These are phyloP conservation scores for Tulasnella sp. DNA, from an alignment of 768 basidiomycete genomes.

Conservation along the genomic window DNA sequence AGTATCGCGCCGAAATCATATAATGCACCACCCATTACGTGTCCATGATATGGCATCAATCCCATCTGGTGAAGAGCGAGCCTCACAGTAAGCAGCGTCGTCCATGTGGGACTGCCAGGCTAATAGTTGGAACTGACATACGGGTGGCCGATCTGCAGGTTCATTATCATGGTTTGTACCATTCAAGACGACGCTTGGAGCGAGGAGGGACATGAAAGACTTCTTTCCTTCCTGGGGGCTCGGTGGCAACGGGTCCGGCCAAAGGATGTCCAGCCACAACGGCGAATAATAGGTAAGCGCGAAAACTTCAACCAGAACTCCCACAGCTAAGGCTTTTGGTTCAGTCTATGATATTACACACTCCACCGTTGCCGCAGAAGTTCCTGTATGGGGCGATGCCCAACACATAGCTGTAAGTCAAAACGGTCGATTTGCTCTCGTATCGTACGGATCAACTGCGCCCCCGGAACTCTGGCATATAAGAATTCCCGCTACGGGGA, in stretches of 20 bases:
- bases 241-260: slow-evolving; percentile 59
- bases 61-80: background rate
- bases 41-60: background rate
- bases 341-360: slow-evolving; percentile 69
- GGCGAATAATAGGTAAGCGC: slow-evolving; percentile 65
- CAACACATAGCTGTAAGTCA: slow-evolving; percentile 67
- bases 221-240: slow-evolving; percentile 69
- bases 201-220: slow-evolving; percentile 27
- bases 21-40: background rate
- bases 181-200: background rate
- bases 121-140: background rate
- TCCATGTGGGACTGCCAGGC: background rate
- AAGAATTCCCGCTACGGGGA: slow-evolving; percentile 47
- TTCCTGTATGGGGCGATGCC: slow-evolving; percentile 72
- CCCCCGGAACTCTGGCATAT: slow-evolving; percentile 78
- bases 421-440: slow-evolving; percentile 62
- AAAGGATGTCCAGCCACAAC: slow-evolving; percentile 69
- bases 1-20: background rate
- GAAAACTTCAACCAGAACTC: background rate
- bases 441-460: slow-evolving; percentile 76
- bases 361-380: slow-evolving; percentile 69
- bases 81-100: background rate
- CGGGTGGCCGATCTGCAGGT: background rate
- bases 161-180: background rate
- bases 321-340: background rate